Evolutionary conservation across 495 filamentous ascomycete genomes (phyloP).

Genomic region (Pyrenula massariospora): DNA sequence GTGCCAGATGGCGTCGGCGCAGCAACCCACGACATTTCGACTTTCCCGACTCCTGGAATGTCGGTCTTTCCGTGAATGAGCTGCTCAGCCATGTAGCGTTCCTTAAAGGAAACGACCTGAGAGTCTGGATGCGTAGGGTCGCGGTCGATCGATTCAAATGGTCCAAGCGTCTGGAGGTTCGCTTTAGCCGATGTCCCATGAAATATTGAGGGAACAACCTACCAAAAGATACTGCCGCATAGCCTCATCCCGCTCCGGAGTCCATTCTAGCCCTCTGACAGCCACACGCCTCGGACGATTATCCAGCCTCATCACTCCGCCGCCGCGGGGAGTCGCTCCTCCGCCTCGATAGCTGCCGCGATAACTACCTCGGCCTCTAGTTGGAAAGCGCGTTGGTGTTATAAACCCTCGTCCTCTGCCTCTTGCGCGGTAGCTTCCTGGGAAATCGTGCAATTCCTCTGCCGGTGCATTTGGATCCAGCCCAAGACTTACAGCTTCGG

Average conservation of each 20-base stretch:
- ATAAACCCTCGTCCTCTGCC: conserved; percentile 17
- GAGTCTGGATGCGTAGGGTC: conserved; percentile 44
- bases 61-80: conserved; percentile 58
- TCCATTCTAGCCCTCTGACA: conserved; percentile 58
- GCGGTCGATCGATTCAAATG: conserved; percentile 65
- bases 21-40: conserved; percentile 63
- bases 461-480: conserved; percentile 45
- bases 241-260: conserved; percentile 65
- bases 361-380: conserved; percentile 29
- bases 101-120: conserved; percentile 69
- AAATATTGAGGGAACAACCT: no score
- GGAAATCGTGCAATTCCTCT: conserved; percentile 9
- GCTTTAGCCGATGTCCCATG: no score
- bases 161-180: conserved; percentile 56
- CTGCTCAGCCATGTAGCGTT: conserved; percentile 81
- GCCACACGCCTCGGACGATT: conserved; percentile 72
- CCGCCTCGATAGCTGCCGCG: conserved; percentile 30
- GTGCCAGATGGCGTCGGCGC: conserved; percentile 7
- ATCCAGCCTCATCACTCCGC: conserved; percentile 67
- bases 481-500: conserved; percentile 71
- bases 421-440: conserved; percentile 28
- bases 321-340: conserved; percentile 38
- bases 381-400: conserved; percentile 8
- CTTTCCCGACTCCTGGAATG: conserved; percentile 63
- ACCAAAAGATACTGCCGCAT: conserved; percentile 80